Evolutionary conservation across 345 rosid species (phyloP).

Genomic region (Lepidium aucheri): DNA sequence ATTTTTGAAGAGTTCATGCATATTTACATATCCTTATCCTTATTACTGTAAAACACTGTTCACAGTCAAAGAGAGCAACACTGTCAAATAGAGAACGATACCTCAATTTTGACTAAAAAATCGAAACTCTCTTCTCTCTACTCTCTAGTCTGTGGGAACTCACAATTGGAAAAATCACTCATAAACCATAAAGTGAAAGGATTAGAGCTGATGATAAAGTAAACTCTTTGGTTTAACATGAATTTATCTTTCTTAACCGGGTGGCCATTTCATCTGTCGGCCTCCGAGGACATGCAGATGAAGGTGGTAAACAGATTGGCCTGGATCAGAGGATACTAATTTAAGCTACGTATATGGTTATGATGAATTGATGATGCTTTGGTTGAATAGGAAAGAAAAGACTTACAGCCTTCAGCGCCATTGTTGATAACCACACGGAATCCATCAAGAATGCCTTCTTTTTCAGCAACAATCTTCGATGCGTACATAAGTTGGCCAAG

Average conservation of each 20-base stretch:
- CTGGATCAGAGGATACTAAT: conserved; percentile 28
- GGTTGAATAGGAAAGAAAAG: neutral
- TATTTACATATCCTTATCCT: neutral
- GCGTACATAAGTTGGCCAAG: conserved; percentile 71
- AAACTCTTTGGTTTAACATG: neutral
- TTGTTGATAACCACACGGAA: conserved; percentile 92
- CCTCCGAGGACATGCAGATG: conserved; percentile 89
- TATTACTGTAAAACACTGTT: neutral
- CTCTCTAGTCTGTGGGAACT: neutral
- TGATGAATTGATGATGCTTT: neutral
- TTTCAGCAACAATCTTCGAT: conserved; percentile 83
- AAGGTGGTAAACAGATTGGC: conserved; percentile 93
- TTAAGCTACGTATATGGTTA: neutral
- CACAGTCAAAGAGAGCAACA: neutral
- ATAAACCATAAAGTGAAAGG: neutral
- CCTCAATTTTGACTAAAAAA: neutral
- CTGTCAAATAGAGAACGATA: neutral
- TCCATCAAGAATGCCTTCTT: conserved; percentile 79
- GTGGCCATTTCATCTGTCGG: conserved; percentile 89
- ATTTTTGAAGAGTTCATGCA: neutral
- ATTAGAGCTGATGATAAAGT: neutral
- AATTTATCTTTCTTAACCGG: conserved; percentile 39
- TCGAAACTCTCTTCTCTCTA: neutral
- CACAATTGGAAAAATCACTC: neutral
- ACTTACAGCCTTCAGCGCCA: conserved; percentile 76